Evolutionary conservation across 202 grass and related monocot species (phyloP).

Genomic region (Miscanthus sacchariflorus): DNA sequence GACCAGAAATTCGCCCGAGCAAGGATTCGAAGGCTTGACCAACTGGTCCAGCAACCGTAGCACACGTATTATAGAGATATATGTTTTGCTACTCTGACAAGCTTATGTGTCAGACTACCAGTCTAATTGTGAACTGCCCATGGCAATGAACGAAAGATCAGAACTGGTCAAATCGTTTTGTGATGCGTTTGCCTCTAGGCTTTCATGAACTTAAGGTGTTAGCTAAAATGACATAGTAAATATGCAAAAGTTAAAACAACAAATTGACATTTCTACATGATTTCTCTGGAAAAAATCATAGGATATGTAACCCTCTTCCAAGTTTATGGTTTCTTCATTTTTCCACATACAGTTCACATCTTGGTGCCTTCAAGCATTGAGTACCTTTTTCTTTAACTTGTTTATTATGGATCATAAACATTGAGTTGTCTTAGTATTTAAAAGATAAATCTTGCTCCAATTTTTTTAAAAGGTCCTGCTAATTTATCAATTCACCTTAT

Average conservation of each 20-base stretch:
- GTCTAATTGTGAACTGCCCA: background rate
- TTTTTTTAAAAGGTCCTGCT: background rate
- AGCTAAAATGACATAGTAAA: background rate
- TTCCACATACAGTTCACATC: background rate
- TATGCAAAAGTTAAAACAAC: background rate
- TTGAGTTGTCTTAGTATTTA: background rate
- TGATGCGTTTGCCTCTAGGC: background rate
- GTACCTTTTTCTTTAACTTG: background rate
- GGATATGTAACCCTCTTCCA: background rate
- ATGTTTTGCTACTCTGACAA: background rate
- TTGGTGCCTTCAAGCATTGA: background rate
- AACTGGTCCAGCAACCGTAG: too few relatives aligned
- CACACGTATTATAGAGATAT: too few relatives aligned
- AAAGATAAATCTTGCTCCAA: background rate
- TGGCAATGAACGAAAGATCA: background rate
- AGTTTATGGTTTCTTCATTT: background rate
- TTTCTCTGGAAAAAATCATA: background rate
- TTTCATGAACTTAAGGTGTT: background rate
- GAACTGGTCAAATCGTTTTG: background rate
- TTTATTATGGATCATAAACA: background rate
- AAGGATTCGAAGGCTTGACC: too few relatives aligned
- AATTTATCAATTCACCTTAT: background rate
- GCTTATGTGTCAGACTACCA: background rate
- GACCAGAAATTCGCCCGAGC: too few relatives aligned
- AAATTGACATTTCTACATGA: background rate